Conservation (phyloP, 1,284 basidiomycete genomes). For the Apiotrichum montevideense region DNA sequence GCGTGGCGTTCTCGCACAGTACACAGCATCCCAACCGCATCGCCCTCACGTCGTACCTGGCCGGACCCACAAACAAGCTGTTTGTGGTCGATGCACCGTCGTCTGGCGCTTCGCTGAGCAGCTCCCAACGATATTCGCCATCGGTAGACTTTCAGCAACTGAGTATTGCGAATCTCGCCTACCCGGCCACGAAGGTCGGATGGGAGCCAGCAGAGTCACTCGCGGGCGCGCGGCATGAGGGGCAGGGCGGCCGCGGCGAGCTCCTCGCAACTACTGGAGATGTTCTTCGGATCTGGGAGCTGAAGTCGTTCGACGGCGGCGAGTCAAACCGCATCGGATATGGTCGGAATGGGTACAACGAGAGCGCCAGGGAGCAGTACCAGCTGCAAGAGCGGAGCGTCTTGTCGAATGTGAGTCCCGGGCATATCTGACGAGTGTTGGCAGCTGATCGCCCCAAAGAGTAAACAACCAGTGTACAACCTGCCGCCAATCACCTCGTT, state of each 20-base stretch:
- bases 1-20: conserved; percentile 42
- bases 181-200: conserved; percentile 45
- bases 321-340: conserved; percentile 48
- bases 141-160: conserved; percentile 29
- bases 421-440: too few relatives aligned
- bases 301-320: conserved; percentile 49
- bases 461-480: conserved; percentile 62
- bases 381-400: conserved; percentile 56
- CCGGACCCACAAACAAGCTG: conserved; percentile 41
- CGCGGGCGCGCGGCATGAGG: conserved; percentile 23
- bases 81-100: conserved; percentile 31
- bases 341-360: conserved; percentile 38
- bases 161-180: conserved; percentile 29
- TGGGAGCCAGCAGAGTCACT: conserved; percentile 43
- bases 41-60: conserved; percentile 38
- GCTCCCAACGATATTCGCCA: conserved; percentile 4
- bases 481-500: conserved; percentile 89
- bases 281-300: conserved; percentile 80
- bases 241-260: conserved; percentile 50
- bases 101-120: background rate
- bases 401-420: conserved; percentile 1
- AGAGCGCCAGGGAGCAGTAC: conserved; percentile 51
- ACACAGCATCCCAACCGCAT: conserved; percentile 34
- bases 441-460: conserved; percentile 48
- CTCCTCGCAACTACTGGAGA: conserved; percentile 85